Percentiles rank a stretch among this genome's conserved stretches.
Conservation (phyloP, 148 eudicot genomes). For the Rhododendron molle region DNA sequence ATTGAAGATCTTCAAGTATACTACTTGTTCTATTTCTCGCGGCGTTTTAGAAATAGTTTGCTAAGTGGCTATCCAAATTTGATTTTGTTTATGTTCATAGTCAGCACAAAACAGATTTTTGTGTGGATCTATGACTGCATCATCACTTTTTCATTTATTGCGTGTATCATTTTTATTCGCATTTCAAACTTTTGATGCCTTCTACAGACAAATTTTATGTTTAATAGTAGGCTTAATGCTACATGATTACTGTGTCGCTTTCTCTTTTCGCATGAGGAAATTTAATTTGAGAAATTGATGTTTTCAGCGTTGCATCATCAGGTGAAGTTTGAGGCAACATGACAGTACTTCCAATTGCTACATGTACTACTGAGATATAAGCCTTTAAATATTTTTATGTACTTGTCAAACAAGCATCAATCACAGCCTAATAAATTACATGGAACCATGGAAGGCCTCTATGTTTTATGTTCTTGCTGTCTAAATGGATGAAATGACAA, state of each 20-base stretch:
- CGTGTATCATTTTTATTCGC: background rate
- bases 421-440: background rate
- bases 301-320: background rate
- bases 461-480: no score
- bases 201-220: background rate
- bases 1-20: background rate
- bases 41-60: background rate
- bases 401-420: background rate
- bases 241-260: background rate
- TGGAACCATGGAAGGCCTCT: no score
- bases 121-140: background rate
- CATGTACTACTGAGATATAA: background rate
- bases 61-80: background rate
- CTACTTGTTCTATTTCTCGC: background rate
- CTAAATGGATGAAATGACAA: no score
- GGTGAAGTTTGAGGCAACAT: background rate
- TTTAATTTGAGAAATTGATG: background rate
- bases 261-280: background rate
- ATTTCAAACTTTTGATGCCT: background rate
- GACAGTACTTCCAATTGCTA: background rate
- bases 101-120: background rate
- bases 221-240: background rate
- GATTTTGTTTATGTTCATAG: background rate
- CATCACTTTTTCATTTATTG: background rate
- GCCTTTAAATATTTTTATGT: no score